A percentile compares a stretch with the other conserved stretches of the same genome.
These are phyloP conservation scores for Podaxis sp. DNA, from an alignment of 768 basidiomycete genomes.

Conservation along the genomic window DNA sequence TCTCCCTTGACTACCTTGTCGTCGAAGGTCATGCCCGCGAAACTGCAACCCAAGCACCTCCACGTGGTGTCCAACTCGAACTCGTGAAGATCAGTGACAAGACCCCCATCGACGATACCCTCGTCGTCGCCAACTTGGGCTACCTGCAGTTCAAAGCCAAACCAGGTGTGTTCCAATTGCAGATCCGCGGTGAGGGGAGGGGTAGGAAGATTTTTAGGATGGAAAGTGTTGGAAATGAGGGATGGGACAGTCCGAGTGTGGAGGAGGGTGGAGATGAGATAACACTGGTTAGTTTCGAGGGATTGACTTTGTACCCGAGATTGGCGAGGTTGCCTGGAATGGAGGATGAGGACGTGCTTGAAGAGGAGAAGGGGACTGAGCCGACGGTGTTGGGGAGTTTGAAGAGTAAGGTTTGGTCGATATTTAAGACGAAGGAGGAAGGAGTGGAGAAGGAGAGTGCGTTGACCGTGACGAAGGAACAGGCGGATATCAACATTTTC, in stretches of 20 bases:
- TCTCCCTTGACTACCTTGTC: constrained; percentile 88
- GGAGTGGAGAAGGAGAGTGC: constrained; percentile 23
- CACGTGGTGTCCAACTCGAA: constrained; percentile 90
- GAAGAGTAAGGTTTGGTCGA: constrained; percentile 43
- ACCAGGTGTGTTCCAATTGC: constrained; percentile 83
- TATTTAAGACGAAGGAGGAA: constrained; percentile 36
- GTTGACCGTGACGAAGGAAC: constrained; percentile 31
- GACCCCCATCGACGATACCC: constrained; percentile 76
- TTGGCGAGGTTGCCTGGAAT: constrained; percentile 69
- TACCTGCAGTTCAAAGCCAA: constrained; percentile 95
- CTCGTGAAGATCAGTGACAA: constrained; percentile 49
- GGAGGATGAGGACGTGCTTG: constrained; percentile 81
- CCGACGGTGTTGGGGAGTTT: constrained; percentile 47
- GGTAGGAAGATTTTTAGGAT: constrained; percentile 79
- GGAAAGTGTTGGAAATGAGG: constrained; percentile 86
- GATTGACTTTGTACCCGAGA: constrained; percentile 84
- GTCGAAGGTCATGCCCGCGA: constrained; percentile 96
- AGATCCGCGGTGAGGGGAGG: constrained; percentile 73
- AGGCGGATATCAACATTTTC: constrained; percentile 98
- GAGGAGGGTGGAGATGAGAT: constrained; percentile 71
- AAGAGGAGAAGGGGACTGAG: constrained; percentile 35
- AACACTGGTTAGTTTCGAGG: constrained; percentile 87
- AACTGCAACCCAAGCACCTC: constrained; percentile 56
- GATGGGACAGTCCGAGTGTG: constrained; percentile 80
- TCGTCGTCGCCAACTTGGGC: constrained; percentile 91